phyloP scores from a whole-genome alignment of 2,329 filamentous ascomycete genomes.

The Alternaria longipes region DNA sequence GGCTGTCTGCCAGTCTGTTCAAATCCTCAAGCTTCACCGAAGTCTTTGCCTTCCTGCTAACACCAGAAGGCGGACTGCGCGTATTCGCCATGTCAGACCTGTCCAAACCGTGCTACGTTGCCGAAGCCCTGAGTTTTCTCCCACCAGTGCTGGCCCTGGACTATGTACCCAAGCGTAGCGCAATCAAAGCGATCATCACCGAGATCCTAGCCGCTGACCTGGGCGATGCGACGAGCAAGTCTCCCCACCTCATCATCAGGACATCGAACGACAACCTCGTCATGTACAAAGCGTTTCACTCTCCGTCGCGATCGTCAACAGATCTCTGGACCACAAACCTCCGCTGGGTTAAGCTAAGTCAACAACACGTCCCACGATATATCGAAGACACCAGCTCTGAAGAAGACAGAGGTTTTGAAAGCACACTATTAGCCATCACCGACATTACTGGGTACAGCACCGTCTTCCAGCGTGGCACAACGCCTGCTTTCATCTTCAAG shows the following conservation, averaged over 20 bases:
- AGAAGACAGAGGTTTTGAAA: constrained; percentile 56
- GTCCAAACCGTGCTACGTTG: constrained; percentile 73
- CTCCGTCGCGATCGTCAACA: constrained; percentile 50
- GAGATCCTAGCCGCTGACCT: constrained; percentile 88
- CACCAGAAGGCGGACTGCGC: constrained; percentile 75
- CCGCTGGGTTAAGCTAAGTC: constrained; percentile 78
- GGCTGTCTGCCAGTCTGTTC: constrained; percentile 86
- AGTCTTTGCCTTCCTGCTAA: constrained; percentile 80
- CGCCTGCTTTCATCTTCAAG: constrained; percentile 83
- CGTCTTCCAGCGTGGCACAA: constrained; percentile 82
- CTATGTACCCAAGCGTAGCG: constrained; percentile 73
- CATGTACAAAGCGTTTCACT: constrained; percentile 82
- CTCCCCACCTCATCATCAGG: constrained; percentile 83
- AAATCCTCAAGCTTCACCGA: constrained; percentile 66
- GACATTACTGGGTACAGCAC: constrained; percentile 81
- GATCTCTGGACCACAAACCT: constrained; percentile 66
- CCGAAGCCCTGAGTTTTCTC: constrained; percentile 79
- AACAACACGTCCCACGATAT: constrained; percentile 71
- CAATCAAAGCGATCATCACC: constrained; percentile 74
- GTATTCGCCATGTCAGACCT: constrained; percentile 82
- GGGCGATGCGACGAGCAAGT: constrained; percentile 74
- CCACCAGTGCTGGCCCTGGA: constrained; percentile 79
- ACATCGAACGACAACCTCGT: constrained; percentile 83
- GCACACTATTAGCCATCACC: constrained; percentile 65
- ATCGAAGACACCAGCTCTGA: constrained; percentile 59